These are phyloP conservation scores for Tetrastigma voinierianum DNA, from an alignment of 164 flowering plant species.

Conservation along the genomic window DNA sequence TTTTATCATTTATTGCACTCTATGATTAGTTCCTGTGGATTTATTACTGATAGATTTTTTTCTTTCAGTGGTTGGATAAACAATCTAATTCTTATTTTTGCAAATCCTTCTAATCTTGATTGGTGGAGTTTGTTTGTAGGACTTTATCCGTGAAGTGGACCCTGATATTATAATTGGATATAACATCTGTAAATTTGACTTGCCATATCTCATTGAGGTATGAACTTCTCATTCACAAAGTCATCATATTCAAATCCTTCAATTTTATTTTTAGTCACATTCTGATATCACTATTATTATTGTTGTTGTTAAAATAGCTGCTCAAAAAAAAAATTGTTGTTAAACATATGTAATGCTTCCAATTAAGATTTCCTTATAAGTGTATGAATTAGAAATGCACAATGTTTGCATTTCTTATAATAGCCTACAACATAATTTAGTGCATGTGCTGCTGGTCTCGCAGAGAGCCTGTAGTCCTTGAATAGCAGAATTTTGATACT, in stretches of 20 bases:
- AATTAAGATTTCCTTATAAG: not conserved
- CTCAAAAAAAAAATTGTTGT: too few relatives aligned
- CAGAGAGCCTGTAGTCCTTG: slow-evolving; percentile 85
- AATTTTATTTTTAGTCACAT: too few relatives aligned
- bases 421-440: slow-evolving; percentile 4
- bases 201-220: slow-evolving; percentile 98
- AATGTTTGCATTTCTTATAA: not conserved
- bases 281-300: not conserved
- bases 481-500: slow-evolving; percentile 83
- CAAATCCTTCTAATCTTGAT: slow-evolving; percentile 1
- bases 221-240: not conserved
- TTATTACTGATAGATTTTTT: too few relatives aligned
- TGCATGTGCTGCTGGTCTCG: slow-evolving; percentile 7
- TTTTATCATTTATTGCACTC: too few relatives aligned
- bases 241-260: not conserved
- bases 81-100: not conserved
- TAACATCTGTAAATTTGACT: slow-evolving; percentile 98
- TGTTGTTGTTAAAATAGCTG: too few relatives aligned
- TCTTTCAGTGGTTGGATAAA: too few relatives aligned
- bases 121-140: slow-evolving; percentile 47
- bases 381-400: too few relatives aligned
- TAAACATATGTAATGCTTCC: slow-evolving; percentile 1
- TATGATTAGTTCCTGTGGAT: too few relatives aligned
- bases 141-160: slow-evolving; percentile 83
- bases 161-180: slow-evolving; percentile 99